Evolutionary conservation across 495 filamentous ascomycete species (phyloP), one percentile per base, ranked within the genome.

Genomic region (Penicillium cinerascens): DNA sequence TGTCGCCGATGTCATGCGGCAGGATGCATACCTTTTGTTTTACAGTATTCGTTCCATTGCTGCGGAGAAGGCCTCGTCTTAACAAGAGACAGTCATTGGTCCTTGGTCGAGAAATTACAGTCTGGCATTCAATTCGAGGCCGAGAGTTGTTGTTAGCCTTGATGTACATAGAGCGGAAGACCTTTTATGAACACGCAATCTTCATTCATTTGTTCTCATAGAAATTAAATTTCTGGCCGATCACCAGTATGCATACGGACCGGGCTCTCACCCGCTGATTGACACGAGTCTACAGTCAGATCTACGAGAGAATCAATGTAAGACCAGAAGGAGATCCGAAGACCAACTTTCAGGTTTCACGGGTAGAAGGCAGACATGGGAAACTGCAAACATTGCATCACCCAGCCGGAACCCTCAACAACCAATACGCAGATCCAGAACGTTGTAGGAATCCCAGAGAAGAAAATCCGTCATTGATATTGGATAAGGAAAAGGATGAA

Each of bases 1-100:
- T 16, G 88, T 91, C 58, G 80, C 83, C 6, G 86, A 96, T 46
- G 92, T 96, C 7, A 78, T 97, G 21, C 80, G 77, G 22, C 87
- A 87, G 37, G 78, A 92, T 60, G 91, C 92, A 10, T 97, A 95
- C 67, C 71, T 97, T 37, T 70, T 97, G 36, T 92, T 96, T 67
- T 97, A 97, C 58, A 85, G 87, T 42, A 82, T 89, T 38, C 78
- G 84, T 43, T 82, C 79, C 18, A 64, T 89, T 39, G 63, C 59
- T 6, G 18, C 37, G n/a, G 51, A 54, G 8, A 57, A 50, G 25
- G 13, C 2, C 22, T 37, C 8, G 38, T 41, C 23, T 11, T 5
- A 5, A 21, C 15, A 7, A 36, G 4, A 11, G 10, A 13, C 2
- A 23, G 22, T 23, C 22, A 13, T 33, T 13, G 29, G 29, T 33